Evolutionary conservation across 1,284 basidiomycete species (phyloP), one percentile per base, ranked within the genome.

Genomic region (Neolentinus lepideus): DNA sequence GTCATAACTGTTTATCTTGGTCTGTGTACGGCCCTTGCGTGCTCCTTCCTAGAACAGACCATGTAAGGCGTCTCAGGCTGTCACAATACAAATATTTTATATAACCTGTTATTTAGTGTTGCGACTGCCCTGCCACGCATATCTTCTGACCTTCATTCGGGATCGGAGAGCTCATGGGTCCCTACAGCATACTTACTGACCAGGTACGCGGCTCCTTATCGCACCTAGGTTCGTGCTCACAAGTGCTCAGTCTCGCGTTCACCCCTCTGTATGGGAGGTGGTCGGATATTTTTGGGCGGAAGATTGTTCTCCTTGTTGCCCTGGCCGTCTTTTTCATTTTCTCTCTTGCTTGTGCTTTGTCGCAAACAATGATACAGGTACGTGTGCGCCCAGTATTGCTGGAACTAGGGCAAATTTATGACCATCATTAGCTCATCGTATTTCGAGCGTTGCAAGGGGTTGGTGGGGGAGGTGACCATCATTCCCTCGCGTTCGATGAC

Each of bases 51-150:
- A n/a, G 53, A 54, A 19, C 53, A 54, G 22, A 54, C 53, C 3
- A 54, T 45, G 53, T 57, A 35, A 36, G 21, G 63, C 66, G 29
- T 67, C 71, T n/a, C n/a, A n/a, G n/a, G n/a, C n/a, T 61, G 62
- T 63, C 54, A 63, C 63, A 55, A 51, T 71, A 31, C 53, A 71
- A 14, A 27, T 61, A 65, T 52, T 55, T 64, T 24, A 10, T 21
- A 3, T 29, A 25, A n/a, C 8, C 43, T 62, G 64, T 29, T 64
- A 62, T 46, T 61, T 60, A 25, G 72, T 72, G 70, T 77, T 1
- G 70, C 71, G 2, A 75, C 74, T 0, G 72, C 74, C 12, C 62
- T 77, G 6, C 73, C 73, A 1, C 69, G 68, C 1, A 71, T 79
- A 14, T 70, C 74, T 4, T 63, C 67, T 2, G 59, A 59, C 45